Conservation (phyloP, 495 filamentous ascomycete species). For the Paragyromitra xinjiangensis region DNA sequence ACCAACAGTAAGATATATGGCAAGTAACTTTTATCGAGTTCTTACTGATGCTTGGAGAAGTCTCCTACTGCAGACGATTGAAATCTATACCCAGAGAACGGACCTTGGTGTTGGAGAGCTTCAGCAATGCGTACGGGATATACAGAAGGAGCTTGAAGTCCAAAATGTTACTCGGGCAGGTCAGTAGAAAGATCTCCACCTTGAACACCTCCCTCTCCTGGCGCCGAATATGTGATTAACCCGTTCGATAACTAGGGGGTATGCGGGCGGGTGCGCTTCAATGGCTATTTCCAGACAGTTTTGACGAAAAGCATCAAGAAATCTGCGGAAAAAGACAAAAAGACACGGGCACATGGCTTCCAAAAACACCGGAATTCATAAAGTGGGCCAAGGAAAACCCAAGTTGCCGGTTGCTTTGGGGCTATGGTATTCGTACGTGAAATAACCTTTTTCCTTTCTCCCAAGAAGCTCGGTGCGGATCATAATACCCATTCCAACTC, state of each 20-base stretch:
- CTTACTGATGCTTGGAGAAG: not conserved
- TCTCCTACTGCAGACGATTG: not conserved
- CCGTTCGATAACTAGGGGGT: not conserved
- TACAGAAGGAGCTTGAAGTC: not conserved
- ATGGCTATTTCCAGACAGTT: not conserved
- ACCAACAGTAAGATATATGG: not conserved
- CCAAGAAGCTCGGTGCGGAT: too few relatives aligned
- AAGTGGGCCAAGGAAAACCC: not conserved
- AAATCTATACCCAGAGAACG: too few relatives aligned
- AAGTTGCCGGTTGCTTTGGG: not conserved
- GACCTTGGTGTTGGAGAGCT: not conserved
- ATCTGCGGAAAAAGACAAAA: not conserved
- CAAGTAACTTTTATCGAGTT: not conserved
- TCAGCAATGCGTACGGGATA: not conserved
- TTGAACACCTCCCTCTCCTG: too few relatives aligned
- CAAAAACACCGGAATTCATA: not conserved
- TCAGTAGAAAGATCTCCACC: not conserved
- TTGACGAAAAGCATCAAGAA: constrained; percentile 3
- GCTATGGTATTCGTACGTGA: constrained; percentile 21
- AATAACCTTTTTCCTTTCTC: not conserved
- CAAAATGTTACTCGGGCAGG: not conserved
- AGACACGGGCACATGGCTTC: constrained; percentile 12
- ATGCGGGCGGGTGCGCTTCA: not conserved
- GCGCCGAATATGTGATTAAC: not conserved
- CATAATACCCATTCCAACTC: too few relatives aligned